Base-by-base conservation (phyloP, 257 asterid species). In the Orobanche coerulescens region DNA sequence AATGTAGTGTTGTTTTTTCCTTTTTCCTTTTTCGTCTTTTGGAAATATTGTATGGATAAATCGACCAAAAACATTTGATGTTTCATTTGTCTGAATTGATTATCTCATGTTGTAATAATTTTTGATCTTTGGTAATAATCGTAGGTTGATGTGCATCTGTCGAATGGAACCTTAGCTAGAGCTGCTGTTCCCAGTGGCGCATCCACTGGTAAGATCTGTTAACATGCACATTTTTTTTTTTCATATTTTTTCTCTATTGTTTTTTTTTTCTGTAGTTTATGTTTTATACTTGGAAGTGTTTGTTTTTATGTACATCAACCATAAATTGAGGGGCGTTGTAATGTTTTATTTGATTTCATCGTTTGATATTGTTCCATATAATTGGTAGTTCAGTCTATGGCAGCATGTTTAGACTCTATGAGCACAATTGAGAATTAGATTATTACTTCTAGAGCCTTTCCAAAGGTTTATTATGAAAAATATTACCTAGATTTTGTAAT, bases 151-250 rank as follows among this genome's bases (percentile, higher is more conserved):
- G 75, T 78, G 12, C 66, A 19, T 75, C 76, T 79, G 10, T 79
- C 95, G 6, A 76, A 81, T 52, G 94, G 90, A 44, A 1, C 55
- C 24, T 75, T 46, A 11, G 88, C 90, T 3, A 84, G 97, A 77
- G 97, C 95, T 23, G 95, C 97, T 60, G 97, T 86, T 64, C 95
- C 95, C 6, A 90, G 97, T 28, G 97, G 97, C 26, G 97, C 97
- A 71, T 90, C 97, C 53, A 90, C 97, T 0, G 97, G 97, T 90
- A 75, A 74, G 75, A 70, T 73, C 75, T 66, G 23, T 2, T 50
- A 4, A 26, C 67, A 36, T n/a, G 48, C 63, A 6, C 48, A 3
- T 22, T 8, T n/a, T 51, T 20, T 34, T n/a, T 51, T 20, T 34
- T 9, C 13, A 0, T 24, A 5, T 63, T 26, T 13, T 28, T 28